phyloP scores from a whole-genome alignment of 352 stramenopile species.

The Globisporangium lucens region DNA sequence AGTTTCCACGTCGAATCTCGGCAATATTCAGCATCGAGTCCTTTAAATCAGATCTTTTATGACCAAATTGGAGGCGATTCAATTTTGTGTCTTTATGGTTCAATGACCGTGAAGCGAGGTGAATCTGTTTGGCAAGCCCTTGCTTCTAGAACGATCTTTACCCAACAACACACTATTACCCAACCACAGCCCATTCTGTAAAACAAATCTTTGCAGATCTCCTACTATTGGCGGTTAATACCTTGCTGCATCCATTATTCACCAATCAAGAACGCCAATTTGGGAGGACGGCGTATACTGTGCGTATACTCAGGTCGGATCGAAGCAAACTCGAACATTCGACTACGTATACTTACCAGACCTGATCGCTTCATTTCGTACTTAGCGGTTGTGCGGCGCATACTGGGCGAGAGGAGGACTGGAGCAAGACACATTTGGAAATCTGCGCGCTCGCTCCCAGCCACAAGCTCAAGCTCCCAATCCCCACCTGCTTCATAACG shows the following conservation, averaged over 20 bases:
- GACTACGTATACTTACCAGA: background rate
- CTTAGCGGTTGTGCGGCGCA: slow-evolving; percentile 4
- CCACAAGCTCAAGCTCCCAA: slow-evolving; percentile 7
- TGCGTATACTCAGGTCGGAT: background rate
- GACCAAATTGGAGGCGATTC: too few species aligned
- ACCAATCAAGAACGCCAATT: background rate
- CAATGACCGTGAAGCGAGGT: background rate
- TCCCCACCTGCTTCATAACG: slow-evolving; percentile 10
- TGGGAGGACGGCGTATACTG: background rate
- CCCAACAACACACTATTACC: slow-evolving; percentile 1
- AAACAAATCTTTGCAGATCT: background rate
- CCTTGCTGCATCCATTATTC: background rate
- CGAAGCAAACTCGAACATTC: background rate
- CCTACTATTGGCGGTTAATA: too few species aligned
- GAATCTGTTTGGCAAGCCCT: background rate
- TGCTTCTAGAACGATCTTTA: slow-evolving; percentile 15
- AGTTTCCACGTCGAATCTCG: background rate
- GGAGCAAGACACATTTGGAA: slow-evolving; percentile 12
- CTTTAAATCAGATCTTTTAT: too few species aligned
- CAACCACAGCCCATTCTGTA: too few species aligned
- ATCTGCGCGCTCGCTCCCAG: slow-evolving; percentile 17
- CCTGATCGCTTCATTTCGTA: background rate
- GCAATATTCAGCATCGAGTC: too few species aligned
- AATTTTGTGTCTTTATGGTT: too few species aligned
- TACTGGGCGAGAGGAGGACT: background rate